phyloP scores from a whole-genome alignment of 2,329 filamentous ascomycete species.

The Pseudogymnoascus sp. region DNA sequence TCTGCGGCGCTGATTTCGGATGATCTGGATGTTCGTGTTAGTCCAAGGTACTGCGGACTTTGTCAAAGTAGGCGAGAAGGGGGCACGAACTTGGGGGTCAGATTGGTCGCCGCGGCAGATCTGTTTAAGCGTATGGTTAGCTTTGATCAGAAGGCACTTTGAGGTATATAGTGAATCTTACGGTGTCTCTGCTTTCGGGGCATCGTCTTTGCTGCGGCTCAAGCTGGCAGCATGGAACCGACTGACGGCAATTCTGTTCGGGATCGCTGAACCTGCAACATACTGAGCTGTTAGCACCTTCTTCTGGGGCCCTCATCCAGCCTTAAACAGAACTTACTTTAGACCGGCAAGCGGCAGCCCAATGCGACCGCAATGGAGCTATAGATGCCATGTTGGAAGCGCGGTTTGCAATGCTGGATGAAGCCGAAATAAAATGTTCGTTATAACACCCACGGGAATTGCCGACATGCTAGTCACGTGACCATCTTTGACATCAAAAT shows the following conservation, averaged over 20 bases:
- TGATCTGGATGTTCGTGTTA: constrained; percentile 1
- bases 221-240: constrained; percentile 1
- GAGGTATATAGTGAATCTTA: not conserved
- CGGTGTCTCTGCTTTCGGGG: constrained; percentile 1
- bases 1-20: constrained; percentile 15
- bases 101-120: not conserved
- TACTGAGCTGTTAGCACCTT: constrained; percentile 1
- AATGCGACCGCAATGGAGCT: constrained; percentile 5
- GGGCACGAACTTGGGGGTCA: not conserved
- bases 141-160: not conserved
- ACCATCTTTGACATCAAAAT: not conserved
- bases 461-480: not conserved
- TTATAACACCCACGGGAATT: not conserved
- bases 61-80: not conserved
- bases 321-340: not conserved
- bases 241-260: constrained; percentile 53
- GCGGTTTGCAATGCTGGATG: not conserved
- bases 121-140: not conserved
- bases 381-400: constrained; percentile 8
- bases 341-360: not conserved
- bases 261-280: constrained; percentile 21
- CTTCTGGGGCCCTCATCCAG: not conserved
- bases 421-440: constrained; percentile 8
- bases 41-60: not conserved
- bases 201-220: not conserved